Conservation (phyloP, 2,329 filamentous ascomycete species). For the Gnomoniopsis smithogilvyi region DNA sequence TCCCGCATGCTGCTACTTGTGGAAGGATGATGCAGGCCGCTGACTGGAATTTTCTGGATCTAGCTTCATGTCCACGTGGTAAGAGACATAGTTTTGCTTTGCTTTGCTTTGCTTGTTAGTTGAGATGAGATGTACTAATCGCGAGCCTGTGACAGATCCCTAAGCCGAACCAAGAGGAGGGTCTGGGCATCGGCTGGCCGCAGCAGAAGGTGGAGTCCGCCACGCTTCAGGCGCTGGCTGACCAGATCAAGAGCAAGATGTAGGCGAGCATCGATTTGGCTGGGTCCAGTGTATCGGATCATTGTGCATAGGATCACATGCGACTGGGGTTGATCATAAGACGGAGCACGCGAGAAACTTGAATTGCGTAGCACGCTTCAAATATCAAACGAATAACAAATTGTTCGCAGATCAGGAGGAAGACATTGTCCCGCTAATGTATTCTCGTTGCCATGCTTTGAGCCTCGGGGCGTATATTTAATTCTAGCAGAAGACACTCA, state of each 20-base stretch:
- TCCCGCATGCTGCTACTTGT: background rate
- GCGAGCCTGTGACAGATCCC: conserved; percentile 65
- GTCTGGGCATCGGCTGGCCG: conserved; percentile 79
- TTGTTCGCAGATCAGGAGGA: background rate
- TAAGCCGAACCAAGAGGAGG: conserved; percentile 82
- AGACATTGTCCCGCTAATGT: background rate
- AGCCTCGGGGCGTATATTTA: conserved; percentile 4
- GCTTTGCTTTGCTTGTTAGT: background rate
- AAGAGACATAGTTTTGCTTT: conserved; percentile 27
- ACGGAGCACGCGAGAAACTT: background rate
- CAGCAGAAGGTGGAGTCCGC: conserved; percentile 75
- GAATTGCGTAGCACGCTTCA: too few species aligned
- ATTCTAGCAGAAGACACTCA: background rate
- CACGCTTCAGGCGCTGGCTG: conserved; percentile 71
- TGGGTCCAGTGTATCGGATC: background rate
- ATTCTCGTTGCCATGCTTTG: background rate
- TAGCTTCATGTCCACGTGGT: conserved; percentile 94
- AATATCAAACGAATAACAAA: background rate
- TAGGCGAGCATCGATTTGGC: conserved; percentile 33
- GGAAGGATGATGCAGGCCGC: background rate
- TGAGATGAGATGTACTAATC: background rate
- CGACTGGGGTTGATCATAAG: background rate
- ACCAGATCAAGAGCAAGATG: conserved; percentile 89
- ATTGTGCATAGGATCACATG: background rate
- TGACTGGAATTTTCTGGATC: background rate